Evolutionary conservation across 2,329 filamentous ascomycete genomes (phyloP).

Genomic region (Penicillium sp.): DNA sequence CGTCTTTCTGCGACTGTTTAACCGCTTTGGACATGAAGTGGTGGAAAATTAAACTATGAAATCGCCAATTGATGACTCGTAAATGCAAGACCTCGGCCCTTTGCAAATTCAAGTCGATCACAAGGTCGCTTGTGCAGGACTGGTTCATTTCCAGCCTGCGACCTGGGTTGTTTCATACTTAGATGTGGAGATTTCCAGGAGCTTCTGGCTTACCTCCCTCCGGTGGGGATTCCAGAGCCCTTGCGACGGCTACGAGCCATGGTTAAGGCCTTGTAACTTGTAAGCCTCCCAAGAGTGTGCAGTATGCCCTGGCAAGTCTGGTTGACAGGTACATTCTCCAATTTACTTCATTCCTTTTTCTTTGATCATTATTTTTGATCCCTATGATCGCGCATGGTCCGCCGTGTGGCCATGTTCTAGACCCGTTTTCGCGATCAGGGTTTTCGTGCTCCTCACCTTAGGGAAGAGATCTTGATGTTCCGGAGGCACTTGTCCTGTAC

Average conservation of each 20-base stretch:
- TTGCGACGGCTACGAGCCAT: conserved; percentile 17
- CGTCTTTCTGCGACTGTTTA: too few species aligned
- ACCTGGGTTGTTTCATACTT: conserved; percentile 25
- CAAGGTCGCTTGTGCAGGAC: conserved; percentile 6
- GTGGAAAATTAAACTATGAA: background rate
- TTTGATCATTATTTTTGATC: background rate
- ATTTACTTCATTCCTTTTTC: background rate
- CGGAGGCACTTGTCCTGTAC: background rate
- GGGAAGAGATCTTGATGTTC: background rate
- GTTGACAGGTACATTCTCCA: conserved; percentile 4
- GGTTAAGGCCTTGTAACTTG: conserved; percentile 6
- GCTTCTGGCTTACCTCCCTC: conserved; percentile 8
- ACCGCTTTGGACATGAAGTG: too few species aligned
- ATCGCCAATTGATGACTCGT: background rate
- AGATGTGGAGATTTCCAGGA: conserved; percentile 29
- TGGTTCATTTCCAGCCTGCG: conserved; percentile 23
- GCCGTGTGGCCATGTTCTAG: background rate
- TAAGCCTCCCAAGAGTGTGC: conserved; percentile 1
- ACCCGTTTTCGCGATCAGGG: background rate
- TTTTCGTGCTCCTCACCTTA: background rate
- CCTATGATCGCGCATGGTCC: background rate
- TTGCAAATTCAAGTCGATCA: conserved; percentile 4
- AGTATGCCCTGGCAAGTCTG: background rate
- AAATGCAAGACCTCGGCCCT: background rate
- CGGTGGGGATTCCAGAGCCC: conserved; percentile 8